A percentile compares a stretch with the other conserved stretches of the same genome.
These are phyloP conservation scores for Fusarium brachygibbosum DNA, from an alignment of 2,329 filamentous ascomycete genomes.

Conservation along the genomic window DNA sequence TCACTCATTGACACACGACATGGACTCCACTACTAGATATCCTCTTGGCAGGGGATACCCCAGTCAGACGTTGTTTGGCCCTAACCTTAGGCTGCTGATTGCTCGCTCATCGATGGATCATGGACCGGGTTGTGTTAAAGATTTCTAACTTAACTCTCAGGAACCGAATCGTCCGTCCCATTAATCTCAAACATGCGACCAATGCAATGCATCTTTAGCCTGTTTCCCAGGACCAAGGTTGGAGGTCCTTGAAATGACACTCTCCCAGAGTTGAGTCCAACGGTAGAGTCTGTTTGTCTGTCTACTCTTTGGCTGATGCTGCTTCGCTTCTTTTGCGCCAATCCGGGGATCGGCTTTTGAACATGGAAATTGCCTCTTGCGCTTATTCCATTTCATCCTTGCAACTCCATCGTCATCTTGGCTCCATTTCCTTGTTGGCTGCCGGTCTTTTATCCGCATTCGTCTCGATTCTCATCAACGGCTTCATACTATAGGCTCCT, in stretches of 20 bases:
- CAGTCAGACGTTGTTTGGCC: conserved; percentile 17
- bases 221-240: conserved; percentile 24
- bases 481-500: conserved; percentile 44
- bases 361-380: conserved; percentile 42
- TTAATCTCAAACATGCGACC: conserved; percentile 65
- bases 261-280: background rate
- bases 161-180: conserved; percentile 54
- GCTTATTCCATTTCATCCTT: conserved; percentile 43
- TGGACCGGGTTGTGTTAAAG: conserved; percentile 18
- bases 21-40: conserved; percentile 35
- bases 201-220: conserved; percentile 35
- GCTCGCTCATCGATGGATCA: conserved; percentile 9
- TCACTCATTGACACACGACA: conserved; percentile 42
- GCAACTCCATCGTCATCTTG: conserved; percentile 41
- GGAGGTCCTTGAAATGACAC: conserved; percentile 3
- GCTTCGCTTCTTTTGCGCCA: conserved; percentile 25
- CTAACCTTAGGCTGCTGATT: conserved; percentile 13
- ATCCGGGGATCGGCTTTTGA: conserved; percentile 39
- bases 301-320: conserved; percentile 24
- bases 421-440: conserved; percentile 45
- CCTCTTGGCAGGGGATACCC: conserved; percentile 35
- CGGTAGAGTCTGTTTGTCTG: conserved; percentile 1
- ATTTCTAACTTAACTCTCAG: conserved; percentile 37
- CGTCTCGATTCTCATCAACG: conserved; percentile 41
- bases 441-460: conserved; percentile 46